Percentiles rank a stretch among this genome's conserved stretches.
Conservation (phyloP, 768 basidiomycete genomes). For the Tremella fuciformis region DNA sequence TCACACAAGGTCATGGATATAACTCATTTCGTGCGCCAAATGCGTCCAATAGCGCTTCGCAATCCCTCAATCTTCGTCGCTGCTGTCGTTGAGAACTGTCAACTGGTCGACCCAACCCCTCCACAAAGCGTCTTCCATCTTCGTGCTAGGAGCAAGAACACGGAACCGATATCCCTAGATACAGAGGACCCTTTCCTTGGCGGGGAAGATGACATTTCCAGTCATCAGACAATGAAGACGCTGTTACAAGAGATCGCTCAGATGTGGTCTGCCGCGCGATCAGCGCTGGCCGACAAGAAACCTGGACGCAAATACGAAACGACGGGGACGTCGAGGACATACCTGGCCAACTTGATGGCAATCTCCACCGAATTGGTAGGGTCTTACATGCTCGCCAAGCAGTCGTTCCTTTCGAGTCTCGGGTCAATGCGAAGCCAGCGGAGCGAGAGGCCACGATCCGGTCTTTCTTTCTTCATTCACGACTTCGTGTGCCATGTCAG, state of each 20-base stretch:
- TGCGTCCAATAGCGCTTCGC: slow-evolving; percentile 74
- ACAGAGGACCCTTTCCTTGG: slow-evolving; percentile 24
- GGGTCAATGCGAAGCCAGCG: background rate
- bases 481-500: slow-evolving; percentile 77
- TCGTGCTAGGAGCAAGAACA: slow-evolving; percentile 55
- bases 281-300: slow-evolving; percentile 2
- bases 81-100: slow-evolving; percentile 67
- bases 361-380: slow-evolving; percentile 81
- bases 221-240: slow-evolving; percentile 13
- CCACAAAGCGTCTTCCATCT: slow-evolving; percentile 59
- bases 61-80: slow-evolving; percentile 74
- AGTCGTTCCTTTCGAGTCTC: slow-evolving; percentile 71
- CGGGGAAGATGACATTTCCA: slow-evolving; percentile 1
- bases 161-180: background rate
- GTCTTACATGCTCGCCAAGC: slow-evolving; percentile 88
- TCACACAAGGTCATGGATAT: slow-evolving; percentile 61
- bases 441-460: slow-evolving; percentile 57
- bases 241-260: slow-evolving; percentile 7
- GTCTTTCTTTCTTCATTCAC: slow-evolving; percentile 70
- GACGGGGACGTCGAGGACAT: slow-evolving; percentile 11
- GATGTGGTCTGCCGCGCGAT: background rate
- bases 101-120: slow-evolving; percentile 66
- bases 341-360: slow-evolving; percentile 35
- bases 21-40: slow-evolving; percentile 68
- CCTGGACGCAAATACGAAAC: background rate